A percentile compares a stretch with the other conserved stretches of the same genome.
phyloP scores from a whole-genome alignment of 805 yeast genomes.

The Lachancea sp. region DNA sequence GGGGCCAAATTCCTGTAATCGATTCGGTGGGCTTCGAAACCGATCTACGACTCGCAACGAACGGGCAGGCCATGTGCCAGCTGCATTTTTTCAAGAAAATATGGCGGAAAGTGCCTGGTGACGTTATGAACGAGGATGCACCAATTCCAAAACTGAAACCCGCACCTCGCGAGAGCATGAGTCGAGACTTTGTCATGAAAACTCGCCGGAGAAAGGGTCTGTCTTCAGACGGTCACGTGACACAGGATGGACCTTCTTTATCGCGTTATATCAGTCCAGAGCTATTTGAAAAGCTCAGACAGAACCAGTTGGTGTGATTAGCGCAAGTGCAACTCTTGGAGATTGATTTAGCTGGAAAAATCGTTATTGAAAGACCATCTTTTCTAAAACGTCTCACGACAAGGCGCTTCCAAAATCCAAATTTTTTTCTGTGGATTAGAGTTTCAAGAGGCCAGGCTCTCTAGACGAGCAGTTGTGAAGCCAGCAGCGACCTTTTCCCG shows the following conservation, averaged over 20 bases:
- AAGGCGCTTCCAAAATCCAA: too few relatives aligned
- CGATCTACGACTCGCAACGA: conserved; percentile 69
- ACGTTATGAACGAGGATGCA: conserved; percentile 69
- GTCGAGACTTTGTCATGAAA: conserved; percentile 84
- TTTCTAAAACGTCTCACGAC: too few relatives aligned
- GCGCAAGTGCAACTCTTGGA: too few relatives aligned
- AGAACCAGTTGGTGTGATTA: conserved; percentile 37
- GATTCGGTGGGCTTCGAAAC: conserved; percentile 88
- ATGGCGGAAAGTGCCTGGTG: conserved; percentile 85
- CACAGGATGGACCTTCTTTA: conserved; percentile 36
- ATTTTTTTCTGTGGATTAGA: too few relatives aligned
- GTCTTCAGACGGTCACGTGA: conserved; percentile 45
- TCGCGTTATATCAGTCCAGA: conserved; percentile 61
- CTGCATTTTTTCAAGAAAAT: conserved; percentile 47
- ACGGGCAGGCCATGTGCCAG: conserved; percentile 70
- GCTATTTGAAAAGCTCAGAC: conserved; percentile 46
- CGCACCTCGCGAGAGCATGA: conserved; percentile 61
- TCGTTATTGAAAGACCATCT: neutral
- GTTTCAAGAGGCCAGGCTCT: too few relatives aligned
- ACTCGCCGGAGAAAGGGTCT: conserved; percentile 86
- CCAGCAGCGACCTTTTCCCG: too few relatives aligned
- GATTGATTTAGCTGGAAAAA: too few relatives aligned
- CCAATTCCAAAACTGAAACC: conserved; percentile 66
- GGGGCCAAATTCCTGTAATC: conserved; percentile 74
- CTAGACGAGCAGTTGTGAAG: too few relatives aligned